Evolutionary conservation across 2,329 filamentous ascomycete genomes (phyloP).

Genomic region (Botryotinia convoluta): DNA sequence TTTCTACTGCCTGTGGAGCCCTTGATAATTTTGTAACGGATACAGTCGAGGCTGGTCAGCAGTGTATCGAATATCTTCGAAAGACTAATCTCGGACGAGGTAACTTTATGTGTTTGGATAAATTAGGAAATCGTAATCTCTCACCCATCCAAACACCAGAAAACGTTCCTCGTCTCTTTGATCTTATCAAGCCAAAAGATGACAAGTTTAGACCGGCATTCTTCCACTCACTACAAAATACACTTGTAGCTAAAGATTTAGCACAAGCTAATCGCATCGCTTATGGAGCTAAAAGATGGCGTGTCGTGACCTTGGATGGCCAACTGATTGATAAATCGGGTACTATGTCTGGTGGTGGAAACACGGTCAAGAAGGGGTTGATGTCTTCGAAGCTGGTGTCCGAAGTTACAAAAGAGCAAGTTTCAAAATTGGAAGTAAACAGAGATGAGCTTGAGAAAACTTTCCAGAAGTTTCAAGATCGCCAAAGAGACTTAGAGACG

Average conservation of each 20-base stretch:
- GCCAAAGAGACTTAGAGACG: constrained; percentile 75
- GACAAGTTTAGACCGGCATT: constrained; percentile 86
- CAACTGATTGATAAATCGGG: constrained; percentile 97
- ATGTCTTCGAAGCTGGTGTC: constrained; percentile 97
- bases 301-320: constrained; percentile 91
- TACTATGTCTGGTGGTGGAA: constrained; percentile 97
- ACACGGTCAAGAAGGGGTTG: constrained; percentile 80
- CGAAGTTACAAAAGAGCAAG: constrained; percentile 84
- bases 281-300: constrained; percentile 90
- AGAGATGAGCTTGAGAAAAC: constrained; percentile 80
- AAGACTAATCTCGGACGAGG: constrained; percentile 97
- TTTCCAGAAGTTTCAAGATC: constrained; percentile 80
- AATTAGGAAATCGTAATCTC: constrained; percentile 75
- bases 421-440: constrained; percentile 80
- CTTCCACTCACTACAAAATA: constrained; percentile 93
- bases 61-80: constrained; percentile 94
- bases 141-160: constrained; percentile 84
- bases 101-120: constrained; percentile 95
- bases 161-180: constrained; percentile 86
- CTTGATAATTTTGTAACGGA: constrained; percentile 97
- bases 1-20: constrained; percentile 89
- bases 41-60: constrained; percentile 91
- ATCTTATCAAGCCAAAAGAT: constrained; percentile 85
- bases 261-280: constrained; percentile 97
- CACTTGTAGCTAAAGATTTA: constrained; percentile 85